Percentiles rank a stretch among this genome's conserved stretches.
phyloP scores from a whole-genome alignment of 106 monocot genomes.

The Hemerocallis citrina region DNA sequence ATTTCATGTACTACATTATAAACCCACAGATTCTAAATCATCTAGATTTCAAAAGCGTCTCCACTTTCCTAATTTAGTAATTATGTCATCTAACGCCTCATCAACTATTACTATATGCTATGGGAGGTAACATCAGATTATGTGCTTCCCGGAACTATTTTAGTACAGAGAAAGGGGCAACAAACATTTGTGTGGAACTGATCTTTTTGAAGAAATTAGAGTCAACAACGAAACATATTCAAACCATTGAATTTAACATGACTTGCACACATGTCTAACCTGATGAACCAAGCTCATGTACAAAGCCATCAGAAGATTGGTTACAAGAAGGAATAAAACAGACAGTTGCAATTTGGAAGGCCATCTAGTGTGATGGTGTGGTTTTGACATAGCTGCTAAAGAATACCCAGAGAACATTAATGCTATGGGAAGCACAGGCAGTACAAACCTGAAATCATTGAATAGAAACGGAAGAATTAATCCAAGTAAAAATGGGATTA shows the following conservation, averaged over 20 bases:
- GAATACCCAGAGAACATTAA: constrained; percentile 89
- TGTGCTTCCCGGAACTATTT: too few species aligned
- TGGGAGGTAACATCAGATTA: too few species aligned
- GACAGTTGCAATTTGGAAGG: constrained; percentile 30
- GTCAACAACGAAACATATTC: background rate
- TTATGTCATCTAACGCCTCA: too few species aligned
- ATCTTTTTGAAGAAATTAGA: background rate
- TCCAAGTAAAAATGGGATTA: background rate
- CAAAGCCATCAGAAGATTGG: constrained; percentile 86
- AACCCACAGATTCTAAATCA: too few species aligned
- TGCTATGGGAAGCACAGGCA: constrained; percentile 86
- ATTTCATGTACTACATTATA: too few species aligned
- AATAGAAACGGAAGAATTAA: background rate
- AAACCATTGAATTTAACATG: background rate
- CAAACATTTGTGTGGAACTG: too few species aligned
- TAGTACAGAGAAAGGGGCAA: too few species aligned
- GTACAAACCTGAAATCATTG: constrained; percentile 65
- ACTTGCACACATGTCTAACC: constrained; percentile 24
- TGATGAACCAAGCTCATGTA: constrained; percentile 91
- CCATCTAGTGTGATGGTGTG: background rate
- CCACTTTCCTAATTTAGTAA: too few species aligned
- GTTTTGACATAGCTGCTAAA: constrained; percentile 43
- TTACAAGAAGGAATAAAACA: constrained; percentile 57
- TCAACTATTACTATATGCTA: too few species aligned
- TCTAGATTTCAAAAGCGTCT: too few species aligned